phyloP scores from a whole-genome alignment of 1,284 basidiomycete species.

The Acaromyces ingoldii region DNA sequence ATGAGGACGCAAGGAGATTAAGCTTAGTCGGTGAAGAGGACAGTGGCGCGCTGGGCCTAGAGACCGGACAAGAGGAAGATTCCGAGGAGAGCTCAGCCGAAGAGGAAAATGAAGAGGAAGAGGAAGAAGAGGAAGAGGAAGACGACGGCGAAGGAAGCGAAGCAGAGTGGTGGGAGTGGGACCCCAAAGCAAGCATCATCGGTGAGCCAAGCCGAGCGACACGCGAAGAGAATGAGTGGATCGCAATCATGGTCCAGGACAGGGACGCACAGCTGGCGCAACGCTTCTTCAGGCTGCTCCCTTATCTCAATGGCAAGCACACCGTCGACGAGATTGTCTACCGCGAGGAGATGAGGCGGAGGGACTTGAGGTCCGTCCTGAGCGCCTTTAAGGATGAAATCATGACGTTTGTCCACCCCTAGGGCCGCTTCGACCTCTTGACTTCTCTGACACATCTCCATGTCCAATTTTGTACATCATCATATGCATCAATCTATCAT shows the following conservation, averaged over 20 bases:
- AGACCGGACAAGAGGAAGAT: not conserved
- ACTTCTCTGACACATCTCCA: no score
- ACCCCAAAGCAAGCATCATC: conserved; percentile 57
- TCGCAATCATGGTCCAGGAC: conserved; percentile 73
- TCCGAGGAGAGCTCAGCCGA: conserved; percentile 43
- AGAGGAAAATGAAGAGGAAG: conserved; percentile 31
- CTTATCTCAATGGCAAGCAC: conserved; percentile 48
- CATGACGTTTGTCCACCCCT: conserved; percentile 43
- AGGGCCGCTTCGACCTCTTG: no score
- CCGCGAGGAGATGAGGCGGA: conserved; percentile 28
- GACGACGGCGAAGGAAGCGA: conserved; percentile 23
- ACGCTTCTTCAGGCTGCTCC: conserved; percentile 30
- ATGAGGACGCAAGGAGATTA: conserved; percentile 6
- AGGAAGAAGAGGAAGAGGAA: conserved; percentile 26
- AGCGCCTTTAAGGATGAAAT: conserved; percentile 27
- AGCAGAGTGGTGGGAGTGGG: conserved; percentile 17
- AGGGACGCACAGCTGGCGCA: conserved; percentile 57
- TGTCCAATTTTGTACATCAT: no score
- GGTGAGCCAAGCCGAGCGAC: conserved; percentile 75
- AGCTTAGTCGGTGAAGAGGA: conserved; percentile 12
- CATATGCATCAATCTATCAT: no score
- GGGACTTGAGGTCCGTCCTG: conserved; percentile 24
- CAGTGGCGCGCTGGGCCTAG: not conserved
- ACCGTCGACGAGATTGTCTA: conserved; percentile 46
- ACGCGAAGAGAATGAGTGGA: conserved; percentile 69